Conservation (phyloP, 805 yeast genomes). For the Lipomyces sp. region DNA sequence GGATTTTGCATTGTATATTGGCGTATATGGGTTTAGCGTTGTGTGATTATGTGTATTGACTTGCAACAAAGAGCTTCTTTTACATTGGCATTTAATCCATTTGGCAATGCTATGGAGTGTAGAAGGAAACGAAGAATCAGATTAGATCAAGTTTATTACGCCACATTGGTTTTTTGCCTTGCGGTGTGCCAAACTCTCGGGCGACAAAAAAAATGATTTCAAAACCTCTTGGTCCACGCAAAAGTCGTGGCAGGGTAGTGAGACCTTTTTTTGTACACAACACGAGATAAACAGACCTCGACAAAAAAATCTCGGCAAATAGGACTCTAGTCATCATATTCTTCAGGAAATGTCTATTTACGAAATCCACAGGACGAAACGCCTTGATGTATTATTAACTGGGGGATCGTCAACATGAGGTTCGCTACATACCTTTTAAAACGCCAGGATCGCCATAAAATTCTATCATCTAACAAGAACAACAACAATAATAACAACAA, state of each 20-base stretch:
- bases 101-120: background rate
- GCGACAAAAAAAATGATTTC: background rate
- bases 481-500: too few species aligned
- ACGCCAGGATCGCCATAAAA: background rate
- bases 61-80: background rate
- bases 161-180: background rate
- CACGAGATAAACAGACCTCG: background rate
- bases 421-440: background rate
- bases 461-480: background rate
- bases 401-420: background rate
- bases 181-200: background rate
- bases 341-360: background rate
- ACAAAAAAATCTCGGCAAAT: background rate
- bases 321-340: background rate
- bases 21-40: background rate
- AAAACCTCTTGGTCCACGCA: background rate
- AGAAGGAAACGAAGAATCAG: slow-evolving; percentile 9
- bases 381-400: background rate
- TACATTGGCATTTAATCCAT: background rate
- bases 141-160: slow-evolving; percentile 26
- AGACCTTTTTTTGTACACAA: background rate
- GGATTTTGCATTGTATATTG: background rate
- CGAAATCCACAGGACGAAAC: background rate
- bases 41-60: background rate
- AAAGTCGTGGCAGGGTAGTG: background rate